Percentiles rank a stretch among this genome's conserved stretches.
Conservation (phyloP, 1,139 yeast genomes). For the Pneumocystis jirovecii region DNA sequence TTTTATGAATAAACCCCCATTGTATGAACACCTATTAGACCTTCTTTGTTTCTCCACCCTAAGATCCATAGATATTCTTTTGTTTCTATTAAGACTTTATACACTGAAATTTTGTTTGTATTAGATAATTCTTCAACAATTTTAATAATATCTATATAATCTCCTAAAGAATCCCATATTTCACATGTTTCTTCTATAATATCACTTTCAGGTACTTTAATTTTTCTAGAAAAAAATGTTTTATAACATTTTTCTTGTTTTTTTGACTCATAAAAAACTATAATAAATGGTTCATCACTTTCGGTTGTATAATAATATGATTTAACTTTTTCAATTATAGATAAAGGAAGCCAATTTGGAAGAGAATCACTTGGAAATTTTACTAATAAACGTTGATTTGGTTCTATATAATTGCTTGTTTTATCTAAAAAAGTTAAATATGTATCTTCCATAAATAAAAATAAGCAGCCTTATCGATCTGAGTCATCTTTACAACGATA, state of each 20-base stretch:
- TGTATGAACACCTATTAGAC: not conserved
- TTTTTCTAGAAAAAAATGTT: not conserved
- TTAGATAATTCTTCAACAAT: not conserved
- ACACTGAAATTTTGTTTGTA: not conserved
- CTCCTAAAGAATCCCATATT: not conserved
- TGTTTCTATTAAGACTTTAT: not conserved
- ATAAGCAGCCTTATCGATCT: not conserved
- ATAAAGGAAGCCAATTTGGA: not conserved
- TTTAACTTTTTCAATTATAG: not conserved
- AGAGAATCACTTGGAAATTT: not conserved
- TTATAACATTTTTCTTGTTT: not conserved
- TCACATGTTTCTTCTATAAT: not conserved
- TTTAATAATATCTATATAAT: not conserved
- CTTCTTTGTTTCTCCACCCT: no score
- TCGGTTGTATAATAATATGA: not conserved
- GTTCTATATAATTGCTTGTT: not conserved
- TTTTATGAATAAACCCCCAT: not conserved
- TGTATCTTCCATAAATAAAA: not conserved
- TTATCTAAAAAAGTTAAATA: not conserved
- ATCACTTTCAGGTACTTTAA: not conserved
- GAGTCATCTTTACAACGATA: not conserved
- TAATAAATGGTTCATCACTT: not conserved
- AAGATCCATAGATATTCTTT: not conserved
- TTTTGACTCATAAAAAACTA: not conserved
- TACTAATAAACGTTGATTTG: not conserved